A percentile compares a stretch with the other conserved stretches of the same genome.
Evolutionary conservation across 306 rosid species (phyloP).

Genomic region (Dalbergia cultrata): DNA sequence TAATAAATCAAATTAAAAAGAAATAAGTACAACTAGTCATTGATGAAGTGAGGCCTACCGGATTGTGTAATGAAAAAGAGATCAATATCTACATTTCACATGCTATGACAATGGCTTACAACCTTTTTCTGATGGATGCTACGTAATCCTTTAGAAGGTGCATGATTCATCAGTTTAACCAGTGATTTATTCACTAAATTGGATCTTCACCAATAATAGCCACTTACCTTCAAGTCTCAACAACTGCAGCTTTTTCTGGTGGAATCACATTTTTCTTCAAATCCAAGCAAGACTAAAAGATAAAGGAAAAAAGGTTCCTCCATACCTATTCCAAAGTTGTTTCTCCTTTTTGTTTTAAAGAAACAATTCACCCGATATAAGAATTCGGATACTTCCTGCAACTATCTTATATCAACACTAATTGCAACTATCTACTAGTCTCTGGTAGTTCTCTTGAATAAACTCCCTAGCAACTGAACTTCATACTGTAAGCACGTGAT

Average conservation of each 20-base stretch:
- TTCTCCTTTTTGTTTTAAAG: background rate
- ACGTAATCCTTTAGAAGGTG: background rate
- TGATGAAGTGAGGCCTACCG: too few species aligned
- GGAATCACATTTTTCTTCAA: conserved; percentile 43
- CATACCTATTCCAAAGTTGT: background rate
- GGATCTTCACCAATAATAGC: background rate
- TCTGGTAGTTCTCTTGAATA: conserved; percentile 2
- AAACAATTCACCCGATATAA: background rate
- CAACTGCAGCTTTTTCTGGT: conserved; percentile 32
- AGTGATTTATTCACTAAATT: too few species aligned
- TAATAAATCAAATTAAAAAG: too few species aligned
- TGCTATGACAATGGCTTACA: background rate
- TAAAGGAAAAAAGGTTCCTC: conserved; percentile 4
- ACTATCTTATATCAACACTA: background rate
- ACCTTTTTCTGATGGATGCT: background rate
- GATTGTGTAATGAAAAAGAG: background rate
- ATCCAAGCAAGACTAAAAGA: conserved; percentile 24
- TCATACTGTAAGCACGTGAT: too few species aligned
- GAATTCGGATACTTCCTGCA: background rate
- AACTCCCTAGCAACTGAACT: too few species aligned
- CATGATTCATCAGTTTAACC: background rate
- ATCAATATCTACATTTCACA: background rate
- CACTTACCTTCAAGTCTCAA: conserved; percentile 22
- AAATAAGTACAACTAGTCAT: too few species aligned
- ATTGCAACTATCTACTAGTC: background rate